phyloP scores from a whole-genome alignment of 305 asterid species.

The Fraxinus sp. region DNA sequence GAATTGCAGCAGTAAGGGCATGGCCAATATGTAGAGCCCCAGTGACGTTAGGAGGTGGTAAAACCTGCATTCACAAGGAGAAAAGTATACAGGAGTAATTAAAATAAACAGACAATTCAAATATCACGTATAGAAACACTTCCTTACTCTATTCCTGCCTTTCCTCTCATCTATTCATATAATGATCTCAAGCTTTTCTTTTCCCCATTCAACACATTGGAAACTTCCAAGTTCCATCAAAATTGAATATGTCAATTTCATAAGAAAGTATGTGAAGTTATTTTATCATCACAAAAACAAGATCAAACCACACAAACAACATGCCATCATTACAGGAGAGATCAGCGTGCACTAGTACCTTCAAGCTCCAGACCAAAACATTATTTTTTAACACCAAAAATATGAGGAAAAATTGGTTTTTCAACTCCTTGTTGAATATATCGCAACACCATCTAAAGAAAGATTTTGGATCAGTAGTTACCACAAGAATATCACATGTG shows the following conservation, averaged over 20 bases:
- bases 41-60: constrained; percentile 96
- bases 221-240: background rate
- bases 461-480: background rate
- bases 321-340: background rate
- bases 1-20: constrained; percentile 90
- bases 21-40: constrained; percentile 98
- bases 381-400: background rate
- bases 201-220: background rate
- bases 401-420: too few species aligned
- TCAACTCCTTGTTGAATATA: too few species aligned
- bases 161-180: constrained; percentile 6
- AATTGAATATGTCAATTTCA: background rate
- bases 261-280: background rate
- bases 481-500: background rate
- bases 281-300: background rate
- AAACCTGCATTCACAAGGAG: constrained; percentile 50
- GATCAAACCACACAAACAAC: background rate
- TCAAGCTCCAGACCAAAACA: background rate
- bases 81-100: constrained; percentile 12
- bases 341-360: background rate
- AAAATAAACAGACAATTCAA: background rate
- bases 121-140: background rate
- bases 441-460: background rate
- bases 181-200: background rate
- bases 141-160: background rate